These are phyloP conservation scores for Exserohilum turcica DNA, from an alignment of 2,329 filamentous ascomycete species.

Conservation along the genomic window DNA sequence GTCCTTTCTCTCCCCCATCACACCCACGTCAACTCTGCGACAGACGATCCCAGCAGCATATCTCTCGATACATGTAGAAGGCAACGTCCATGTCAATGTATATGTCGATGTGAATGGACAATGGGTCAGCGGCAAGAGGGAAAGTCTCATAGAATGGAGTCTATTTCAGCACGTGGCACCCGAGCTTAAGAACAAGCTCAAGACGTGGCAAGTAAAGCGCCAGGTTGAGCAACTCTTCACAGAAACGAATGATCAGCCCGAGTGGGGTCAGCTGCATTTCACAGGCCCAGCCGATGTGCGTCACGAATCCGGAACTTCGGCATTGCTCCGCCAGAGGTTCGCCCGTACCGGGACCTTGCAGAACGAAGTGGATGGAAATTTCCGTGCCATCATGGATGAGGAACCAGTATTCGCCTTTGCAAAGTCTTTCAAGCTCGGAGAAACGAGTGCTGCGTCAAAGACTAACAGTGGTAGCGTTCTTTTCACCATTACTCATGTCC, in stretches of 20 bases:
- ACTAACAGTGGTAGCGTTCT: slow-evolving; percentile 56
- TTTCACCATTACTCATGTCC: slow-evolving; percentile 78
- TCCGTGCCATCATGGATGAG: slow-evolving; percentile 73
- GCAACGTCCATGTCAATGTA: slow-evolving; percentile 59
- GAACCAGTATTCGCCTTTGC: slow-evolving; percentile 81
- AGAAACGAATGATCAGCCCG: slow-evolving; percentile 72
- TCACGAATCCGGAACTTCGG: slow-evolving; percentile 74
- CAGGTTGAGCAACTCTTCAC: slow-evolving; percentile 71
- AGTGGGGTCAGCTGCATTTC: slow-evolving; percentile 84
- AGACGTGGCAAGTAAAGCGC: slow-evolving; percentile 70
- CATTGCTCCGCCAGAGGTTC: slow-evolving; percentile 69
- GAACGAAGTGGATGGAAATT: slow-evolving; percentile 69
- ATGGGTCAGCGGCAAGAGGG: slow-evolving; percentile 79
- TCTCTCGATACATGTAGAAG: slow-evolving; percentile 71
- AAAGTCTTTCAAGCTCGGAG: slow-evolving; percentile 44
- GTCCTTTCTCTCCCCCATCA: slow-evolving; percentile 78
- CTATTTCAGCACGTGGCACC: slow-evolving; percentile 55
- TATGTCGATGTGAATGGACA: slow-evolving; percentile 61
- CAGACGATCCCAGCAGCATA: slow-evolving; percentile 85
- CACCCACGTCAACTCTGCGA: slow-evolving; percentile 77
- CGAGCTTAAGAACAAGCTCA: slow-evolving; percentile 52
- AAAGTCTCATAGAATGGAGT: slow-evolving; percentile 72
- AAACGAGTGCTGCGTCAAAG: slow-evolving; percentile 12
- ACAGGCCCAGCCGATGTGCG: slow-evolving; percentile 69
- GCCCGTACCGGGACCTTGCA: slow-evolving; percentile 68